Base-by-base conservation (phyloP, 768 basidiomycete species). In the Mycena vitilis region DNA sequence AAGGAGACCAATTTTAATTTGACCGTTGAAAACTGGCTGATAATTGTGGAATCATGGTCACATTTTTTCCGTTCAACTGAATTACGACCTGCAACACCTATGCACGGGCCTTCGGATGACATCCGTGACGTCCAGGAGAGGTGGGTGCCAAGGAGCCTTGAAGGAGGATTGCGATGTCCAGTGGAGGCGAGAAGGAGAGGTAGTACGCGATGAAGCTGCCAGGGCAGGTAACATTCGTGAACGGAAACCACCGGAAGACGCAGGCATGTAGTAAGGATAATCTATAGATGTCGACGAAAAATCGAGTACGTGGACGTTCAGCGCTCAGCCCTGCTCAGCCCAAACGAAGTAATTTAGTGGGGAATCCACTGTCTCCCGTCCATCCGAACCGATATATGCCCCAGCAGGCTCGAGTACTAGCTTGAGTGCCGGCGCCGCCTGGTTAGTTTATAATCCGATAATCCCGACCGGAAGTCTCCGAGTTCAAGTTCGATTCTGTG, bases 101-200 rank as follows among this genome's bases (percentile, higher is more conserved):
- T 89, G 65, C 81, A 78, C 18, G 89, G 87, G 0, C 79, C 82
- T 6, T 79, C 81, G 58, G 86, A 85, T 70, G 80, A 85, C 70
- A 84, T 94, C 15, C 81, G 88, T 1, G 64, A 65, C 49, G 64
- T 65, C 4, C 64, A 65, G 77, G 96, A 98, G 76, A 83, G 96
- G 49, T 99, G 96, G 96, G 78, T 73, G 88, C 89, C 8, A 86
- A 85, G 69, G 93, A 94, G 34, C 87, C 86, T 52, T 98, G 89
- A 86, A 85, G 69, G 93, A 94, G 34, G 87, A 86, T 52, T 98
- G 89, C 80, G 96, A 98, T 77, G 91, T 77, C 73, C 86, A 91
- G 73, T 96, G 95, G 95, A 82, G 89, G 71, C 85, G 83, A 65
- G 92, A 95, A 75, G 94, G 91, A 0, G 89, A 92, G 75, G 74